Evolutionary conservation across 2,329 filamentous ascomycete genomes (phyloP).

Genomic region (Neurospora sp.): DNA sequence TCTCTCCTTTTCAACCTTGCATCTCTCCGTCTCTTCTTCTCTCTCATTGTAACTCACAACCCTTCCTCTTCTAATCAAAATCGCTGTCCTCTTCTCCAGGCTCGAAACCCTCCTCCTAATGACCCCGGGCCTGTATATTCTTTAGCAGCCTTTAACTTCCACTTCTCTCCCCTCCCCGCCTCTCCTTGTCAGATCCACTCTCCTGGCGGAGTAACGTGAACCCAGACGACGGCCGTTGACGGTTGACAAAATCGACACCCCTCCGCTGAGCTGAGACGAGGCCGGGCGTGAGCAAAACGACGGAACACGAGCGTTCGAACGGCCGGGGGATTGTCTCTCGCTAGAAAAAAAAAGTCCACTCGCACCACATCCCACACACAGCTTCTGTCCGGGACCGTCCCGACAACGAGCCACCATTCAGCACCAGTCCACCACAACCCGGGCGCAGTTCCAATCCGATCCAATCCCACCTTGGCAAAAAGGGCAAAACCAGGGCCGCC

Average conservation of each 20-base stretch:
- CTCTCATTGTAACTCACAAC: not conserved
- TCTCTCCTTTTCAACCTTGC: not conserved
- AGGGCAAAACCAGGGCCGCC: not conserved
- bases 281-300: not conserved
- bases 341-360: not conserved
- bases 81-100: not conserved
- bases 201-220: not conserved
- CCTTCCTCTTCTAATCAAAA: not conserved
- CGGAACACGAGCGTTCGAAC: not conserved
- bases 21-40: not conserved
- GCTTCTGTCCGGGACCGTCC: not conserved
- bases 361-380: not conserved
- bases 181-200: not conserved
- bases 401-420: not conserved
- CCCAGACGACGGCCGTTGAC: not conserved
- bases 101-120: not conserved
- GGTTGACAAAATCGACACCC: not conserved
- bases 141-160: not conserved
- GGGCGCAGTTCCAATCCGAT: not conserved
- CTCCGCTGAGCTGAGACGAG: not conserved
- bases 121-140: not conserved
- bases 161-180: not conserved
- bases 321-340: not conserved
- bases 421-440: not conserved
- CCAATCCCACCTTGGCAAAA: not conserved